Evolutionary conservation across 768 basidiomycete genomes (phyloP), one percentile per base, ranked within the genome.

Genomic region (Tricholoma sp.): DNA sequence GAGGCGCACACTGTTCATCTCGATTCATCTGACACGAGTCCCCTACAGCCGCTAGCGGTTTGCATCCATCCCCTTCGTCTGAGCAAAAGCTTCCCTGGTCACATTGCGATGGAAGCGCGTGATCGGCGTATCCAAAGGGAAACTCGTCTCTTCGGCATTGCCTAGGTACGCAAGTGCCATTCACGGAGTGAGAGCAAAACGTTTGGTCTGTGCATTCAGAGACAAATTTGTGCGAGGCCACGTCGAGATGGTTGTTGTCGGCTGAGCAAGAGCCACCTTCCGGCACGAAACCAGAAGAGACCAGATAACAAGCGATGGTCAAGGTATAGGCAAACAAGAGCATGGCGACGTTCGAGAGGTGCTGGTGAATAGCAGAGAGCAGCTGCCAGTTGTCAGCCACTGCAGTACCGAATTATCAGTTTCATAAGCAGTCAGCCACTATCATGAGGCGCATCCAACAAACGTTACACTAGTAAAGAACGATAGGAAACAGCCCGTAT

Each of bases 51-150:
- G 75, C 66, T 46, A 80, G 68, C 4, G 66, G 61, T 32, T 71
- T 63, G 66, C 87, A 89, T 3, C 77, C 78, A 61, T 79, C 79
- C 11, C 82, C 84, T 63, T 86, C 83, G 62, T 89, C 86, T 0
- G 85, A 85, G 61, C 86, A 88, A 70, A 84, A 88, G n/a, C 71
- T 67, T 7, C 78, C 83, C 14, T 57, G 50, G 1, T 71, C 63
- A 62, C 87, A 89, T 32, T 82, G 67, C 0, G 82, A 79, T 1
- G 86, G 86, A 8, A 85, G 65, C 1, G 62, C 54, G 9, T 73
- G 71, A 3, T 63, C 37, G 5, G 59, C 65, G 64, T 74, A 84
- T 39, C 79, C 81, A 57, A 80, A 83, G 1, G 83, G 82, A 62
- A 80, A 87, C 61, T 82, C 79, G 64, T 88, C 86, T 41, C 77